Conservation (phyloP, 768 basidiomycete species). For the Trametes maxima region DNA sequence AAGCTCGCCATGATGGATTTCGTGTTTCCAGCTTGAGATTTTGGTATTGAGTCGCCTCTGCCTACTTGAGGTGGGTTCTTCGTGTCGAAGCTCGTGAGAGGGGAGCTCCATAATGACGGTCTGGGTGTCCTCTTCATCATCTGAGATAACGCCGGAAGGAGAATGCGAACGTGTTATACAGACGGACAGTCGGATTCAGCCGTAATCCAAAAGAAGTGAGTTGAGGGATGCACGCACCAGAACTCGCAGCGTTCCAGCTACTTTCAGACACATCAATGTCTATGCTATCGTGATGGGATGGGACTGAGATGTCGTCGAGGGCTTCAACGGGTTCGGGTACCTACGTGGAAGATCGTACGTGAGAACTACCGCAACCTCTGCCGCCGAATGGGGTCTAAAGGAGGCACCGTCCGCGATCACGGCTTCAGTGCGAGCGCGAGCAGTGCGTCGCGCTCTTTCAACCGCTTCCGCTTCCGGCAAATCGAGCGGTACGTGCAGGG, state of each 20-base stretch:
- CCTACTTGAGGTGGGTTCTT: background rate
- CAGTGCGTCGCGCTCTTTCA: conserved; percentile 11
- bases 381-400: background rate
- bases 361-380: conserved; percentile 15
- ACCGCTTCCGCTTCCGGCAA: conserved; percentile 16
- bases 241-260: conserved; percentile 6
- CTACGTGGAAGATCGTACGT: conserved; percentile 36
- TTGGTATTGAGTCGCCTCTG: background rate
- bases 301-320: background rate
- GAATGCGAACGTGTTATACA: conserved; percentile 9
- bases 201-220: background rate
- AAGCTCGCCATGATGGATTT: background rate
- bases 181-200: background rate
- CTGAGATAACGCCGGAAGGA: conserved; percentile 6
- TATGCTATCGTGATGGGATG: background rate
- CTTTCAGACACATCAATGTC: conserved; percentile 4
- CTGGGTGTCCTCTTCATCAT: conserved; percentile 4
- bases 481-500: conserved; percentile 22
- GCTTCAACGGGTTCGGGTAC: conserved; percentile 43
- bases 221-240: background rate
- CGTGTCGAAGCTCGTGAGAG: background rate
- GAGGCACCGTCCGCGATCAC: conserved; percentile 3
- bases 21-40: background rate
- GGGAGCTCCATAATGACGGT: background rate
- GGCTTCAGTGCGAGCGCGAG: conserved; percentile 15